A percentile compares a stretch with the other conserved stretches of the same genome.
Evolutionary conservation across 805 yeast genomes (phyloP).

Genomic region (Pichia scutulata): DNA sequence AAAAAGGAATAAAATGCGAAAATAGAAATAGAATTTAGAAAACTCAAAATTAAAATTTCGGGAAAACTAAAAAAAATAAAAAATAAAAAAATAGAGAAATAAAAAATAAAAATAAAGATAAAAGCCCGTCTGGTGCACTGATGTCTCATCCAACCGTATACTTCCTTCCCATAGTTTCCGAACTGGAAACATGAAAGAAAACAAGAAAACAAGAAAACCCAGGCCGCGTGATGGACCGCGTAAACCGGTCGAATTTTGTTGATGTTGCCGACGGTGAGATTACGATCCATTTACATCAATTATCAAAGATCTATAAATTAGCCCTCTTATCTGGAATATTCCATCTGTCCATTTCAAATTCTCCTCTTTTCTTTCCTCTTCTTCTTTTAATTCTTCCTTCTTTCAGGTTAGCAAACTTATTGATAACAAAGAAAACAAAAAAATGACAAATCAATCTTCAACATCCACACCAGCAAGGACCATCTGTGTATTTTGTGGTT

Average conservation of each 20-base stretch:
- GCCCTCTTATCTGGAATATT: background rate
- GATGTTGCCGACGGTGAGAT: background rate
- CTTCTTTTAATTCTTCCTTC: background rate
- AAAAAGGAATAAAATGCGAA: too few relatives aligned
- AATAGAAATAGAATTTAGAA: background rate
- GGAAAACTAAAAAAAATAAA: background rate
- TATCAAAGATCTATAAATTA: background rate
- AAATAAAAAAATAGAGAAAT: background rate
- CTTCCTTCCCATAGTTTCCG: background rate
- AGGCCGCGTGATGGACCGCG: background rate
- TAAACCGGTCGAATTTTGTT: background rate
- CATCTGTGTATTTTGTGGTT: conserved; percentile 84
- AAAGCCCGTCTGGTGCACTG: too few relatives aligned
- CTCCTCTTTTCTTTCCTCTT: background rate
- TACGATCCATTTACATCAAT: too few relatives aligned
- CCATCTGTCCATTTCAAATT: background rate
- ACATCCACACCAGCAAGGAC: conserved; percentile 28
- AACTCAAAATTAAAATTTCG: background rate
- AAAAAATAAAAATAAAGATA: background rate
- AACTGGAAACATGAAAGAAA: background rate
- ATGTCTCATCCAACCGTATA: too few relatives aligned
- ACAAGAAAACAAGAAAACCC: background rate
- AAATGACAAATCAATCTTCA: background rate
- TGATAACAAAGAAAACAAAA: background rate
- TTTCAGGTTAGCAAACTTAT: too few relatives aligned